A percentile compares a stretch with the other conserved stretches of the same genome.
These are phyloP conservation scores for Euphorbia celastroides DNA, from an alignment of 441 rosid species.

Conservation along the genomic window DNA sequence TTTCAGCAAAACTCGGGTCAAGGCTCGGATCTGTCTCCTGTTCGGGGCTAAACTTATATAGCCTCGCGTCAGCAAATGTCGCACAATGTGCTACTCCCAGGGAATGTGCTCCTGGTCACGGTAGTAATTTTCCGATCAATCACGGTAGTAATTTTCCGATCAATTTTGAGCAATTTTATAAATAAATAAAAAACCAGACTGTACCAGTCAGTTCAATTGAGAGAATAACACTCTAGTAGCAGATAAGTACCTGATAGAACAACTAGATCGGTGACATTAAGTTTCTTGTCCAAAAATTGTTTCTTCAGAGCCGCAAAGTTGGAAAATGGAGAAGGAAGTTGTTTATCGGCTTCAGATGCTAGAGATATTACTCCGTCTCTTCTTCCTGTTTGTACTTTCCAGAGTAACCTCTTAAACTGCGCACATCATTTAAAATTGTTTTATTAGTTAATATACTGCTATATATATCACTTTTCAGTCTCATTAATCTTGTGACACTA, in stretches of 20 bases:
- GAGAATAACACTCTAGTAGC: neutral
- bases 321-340: slow-evolving; percentile 43
- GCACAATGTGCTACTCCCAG: slow-evolving; percentile 27
- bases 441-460: too few species aligned
- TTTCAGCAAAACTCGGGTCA: slow-evolving; percentile 12
- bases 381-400: slow-evolving; percentile 55
- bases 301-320: slow-evolving; percentile 40
- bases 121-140: too few species aligned
- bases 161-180: too few species aligned
- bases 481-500: neutral
- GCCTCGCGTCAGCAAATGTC: slow-evolving; percentile 17
- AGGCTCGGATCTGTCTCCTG: slow-evolving; percentile 22
- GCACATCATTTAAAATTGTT: too few species aligned
- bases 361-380: slow-evolving; percentile 49
- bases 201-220: too few species aligned
- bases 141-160: too few species aligned
- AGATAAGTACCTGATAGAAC: slow-evolving; percentile 42
- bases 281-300: slow-evolving; percentile 36
- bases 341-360: slow-evolving; percentile 30
- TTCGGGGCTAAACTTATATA: slow-evolving; percentile 17
- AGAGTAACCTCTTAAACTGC: slow-evolving; percentile 35
- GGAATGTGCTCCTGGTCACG: slow-evolving; percentile 49
- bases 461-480: too few species aligned
- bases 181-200: too few species aligned
- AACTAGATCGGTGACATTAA: slow-evolving; percentile 48